phyloP scores from a whole-genome alignment of 441 rosid species.

The Populus tomentosa region DNA sequence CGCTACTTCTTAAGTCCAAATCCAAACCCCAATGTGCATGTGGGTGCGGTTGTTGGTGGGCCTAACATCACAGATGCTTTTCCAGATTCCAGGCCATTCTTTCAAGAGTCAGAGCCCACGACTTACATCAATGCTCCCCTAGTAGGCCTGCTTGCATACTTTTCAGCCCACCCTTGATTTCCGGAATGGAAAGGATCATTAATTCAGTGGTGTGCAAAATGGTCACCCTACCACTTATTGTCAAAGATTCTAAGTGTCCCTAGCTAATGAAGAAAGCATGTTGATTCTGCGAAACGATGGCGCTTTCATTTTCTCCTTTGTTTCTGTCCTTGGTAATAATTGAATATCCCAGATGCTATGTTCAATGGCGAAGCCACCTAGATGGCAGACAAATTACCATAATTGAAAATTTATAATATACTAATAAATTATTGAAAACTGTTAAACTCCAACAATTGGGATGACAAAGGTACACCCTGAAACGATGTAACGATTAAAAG shows the following conservation, averaged over 20 bases:
- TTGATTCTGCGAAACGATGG: not conserved
- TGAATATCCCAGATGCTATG: not conserved
- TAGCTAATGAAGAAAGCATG: constrained; percentile 1
- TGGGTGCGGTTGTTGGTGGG: constrained; percentile 95
- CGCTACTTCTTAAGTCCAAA: constrained; percentile 53
- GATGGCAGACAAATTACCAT: not conserved
- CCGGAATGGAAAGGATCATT: not conserved
- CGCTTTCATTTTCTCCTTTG: not conserved
- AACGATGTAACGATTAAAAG: too few species aligned
- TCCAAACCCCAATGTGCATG: constrained; percentile 65
- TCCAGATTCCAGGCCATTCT: constrained; percentile 61
- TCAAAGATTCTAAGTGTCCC: constrained; percentile 18
- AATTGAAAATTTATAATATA: too few species aligned
- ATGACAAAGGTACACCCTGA: not conserved
- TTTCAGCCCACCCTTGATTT: constrained; percentile 58
- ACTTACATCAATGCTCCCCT: constrained; percentile 91
- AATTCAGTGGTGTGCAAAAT: constrained; percentile 39
- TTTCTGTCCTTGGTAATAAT: not conserved
- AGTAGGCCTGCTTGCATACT: constrained; percentile 76
- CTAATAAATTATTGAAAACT: not conserved
- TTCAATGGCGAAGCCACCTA: not conserved
- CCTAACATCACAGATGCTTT: constrained; percentile 70
- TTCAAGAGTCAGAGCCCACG: constrained; percentile 81
- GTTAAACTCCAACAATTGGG: not conserved
- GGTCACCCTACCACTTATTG: constrained; percentile 39